These are phyloP conservation scores for Nicotiana otophora DNA, from an alignment of 257 asterid species.

Conservation along the genomic window DNA sequence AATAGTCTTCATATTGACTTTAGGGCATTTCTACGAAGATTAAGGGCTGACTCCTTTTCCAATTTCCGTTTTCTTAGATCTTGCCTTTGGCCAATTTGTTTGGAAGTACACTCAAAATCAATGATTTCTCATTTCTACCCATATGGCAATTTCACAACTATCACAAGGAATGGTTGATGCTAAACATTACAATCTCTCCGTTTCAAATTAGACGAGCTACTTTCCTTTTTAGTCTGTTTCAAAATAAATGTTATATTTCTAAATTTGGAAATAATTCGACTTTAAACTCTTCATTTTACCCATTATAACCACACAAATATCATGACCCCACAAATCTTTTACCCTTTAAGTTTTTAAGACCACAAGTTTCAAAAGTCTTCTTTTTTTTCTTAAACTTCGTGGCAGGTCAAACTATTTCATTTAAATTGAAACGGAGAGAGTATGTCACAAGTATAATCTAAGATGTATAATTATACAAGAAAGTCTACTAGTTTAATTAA, in stretches of 20 bases:
- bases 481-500: neutral
- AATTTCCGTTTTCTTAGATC: neutral
- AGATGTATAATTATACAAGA: neutral
- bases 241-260: no score
- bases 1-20: neutral
- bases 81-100: neutral
- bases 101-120: neutral
- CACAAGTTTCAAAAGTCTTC: no score
- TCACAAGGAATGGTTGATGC: neutral
- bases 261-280: no score
- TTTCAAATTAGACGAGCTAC: no score
- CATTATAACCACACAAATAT: no score
- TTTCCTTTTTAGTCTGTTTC: no score
- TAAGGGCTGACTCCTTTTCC: neutral
- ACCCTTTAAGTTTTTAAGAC: no score
- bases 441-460: neutral
- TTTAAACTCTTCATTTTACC: no score
- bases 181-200: neutral
- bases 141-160: neutral
- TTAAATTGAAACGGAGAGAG: no score
- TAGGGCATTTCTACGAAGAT: neutral
- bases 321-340: no score
- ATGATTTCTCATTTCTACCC: neutral
- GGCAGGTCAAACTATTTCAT: no score
- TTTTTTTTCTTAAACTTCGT: no score